Evolutionary conservation across 2,329 filamentous ascomycete genomes (phyloP).

Genomic region (Venturiaceae sp.): DNA sequence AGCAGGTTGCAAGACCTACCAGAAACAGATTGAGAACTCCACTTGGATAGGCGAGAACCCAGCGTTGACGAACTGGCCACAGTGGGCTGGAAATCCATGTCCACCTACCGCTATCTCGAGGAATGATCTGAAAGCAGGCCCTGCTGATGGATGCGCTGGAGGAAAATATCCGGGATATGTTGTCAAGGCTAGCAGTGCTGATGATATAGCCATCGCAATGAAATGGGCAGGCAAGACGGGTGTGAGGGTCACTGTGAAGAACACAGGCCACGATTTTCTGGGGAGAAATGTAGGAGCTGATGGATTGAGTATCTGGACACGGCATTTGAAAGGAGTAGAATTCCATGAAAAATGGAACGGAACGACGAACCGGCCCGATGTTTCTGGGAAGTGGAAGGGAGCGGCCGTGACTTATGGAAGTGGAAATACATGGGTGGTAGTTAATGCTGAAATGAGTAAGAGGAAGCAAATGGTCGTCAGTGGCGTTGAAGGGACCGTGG

Average conservation of each 20-base stretch:
- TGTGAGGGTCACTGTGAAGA: slow-evolving; percentile 7
- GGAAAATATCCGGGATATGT: slow-evolving; percentile 7
- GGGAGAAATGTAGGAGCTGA: slow-evolving; percentile 1
- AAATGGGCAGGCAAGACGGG: slow-evolving; percentile 3
- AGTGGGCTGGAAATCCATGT: slow-evolving; percentile 4
- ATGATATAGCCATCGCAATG: slow-evolving; percentile 4
- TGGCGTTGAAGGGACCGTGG: slow-evolving; percentile 10
- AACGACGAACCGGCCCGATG: neutral
- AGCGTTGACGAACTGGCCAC: neutral
- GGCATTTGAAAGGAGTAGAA: slow-evolving; percentile 3
- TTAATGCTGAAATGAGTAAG: neutral
- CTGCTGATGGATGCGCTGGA: neutral
- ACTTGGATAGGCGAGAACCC: neutral
- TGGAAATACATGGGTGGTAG: neutral
- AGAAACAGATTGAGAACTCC: neutral
- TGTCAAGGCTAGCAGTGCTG: slow-evolving; percentile 1
- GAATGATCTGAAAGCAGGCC: neutral
- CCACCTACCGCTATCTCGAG: neutral
- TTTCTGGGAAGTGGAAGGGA: slow-evolving; percentile 1
- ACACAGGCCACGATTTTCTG: slow-evolving; percentile 10
- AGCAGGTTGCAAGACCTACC: neutral
- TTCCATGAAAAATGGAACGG: slow-evolving; percentile 3
- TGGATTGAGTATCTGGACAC: slow-evolving; percentile 6
- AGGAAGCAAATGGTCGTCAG: neutral
- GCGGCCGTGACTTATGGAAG: neutral